Base-by-base conservation (phyloP, 2,329 filamentous ascomycete genomes). In the Cladosporium cucumerinum region DNA sequence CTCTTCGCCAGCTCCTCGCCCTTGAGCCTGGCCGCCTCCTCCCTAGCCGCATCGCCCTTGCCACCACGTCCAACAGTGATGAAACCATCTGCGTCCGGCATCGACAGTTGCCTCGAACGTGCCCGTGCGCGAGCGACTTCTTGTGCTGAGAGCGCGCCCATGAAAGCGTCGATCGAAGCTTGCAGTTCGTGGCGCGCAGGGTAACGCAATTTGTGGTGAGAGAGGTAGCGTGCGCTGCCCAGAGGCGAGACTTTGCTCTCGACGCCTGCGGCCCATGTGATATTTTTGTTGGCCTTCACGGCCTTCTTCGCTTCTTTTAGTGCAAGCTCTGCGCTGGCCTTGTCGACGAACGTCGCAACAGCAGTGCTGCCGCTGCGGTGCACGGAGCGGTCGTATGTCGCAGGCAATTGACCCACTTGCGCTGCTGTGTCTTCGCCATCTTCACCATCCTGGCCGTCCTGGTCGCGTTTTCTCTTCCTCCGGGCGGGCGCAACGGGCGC, bases 81-180 rank as follows among this genome's bases (percentile, higher is more conserved):
- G 76, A 99, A 99, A 1, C 95, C 95, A 77, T 99, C 95, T 73
- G 92, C 93, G 76, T 99, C 95, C 0, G 94, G 92, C 72, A 92
- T 88, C 70, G 90, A 89, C 66, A 91, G 87, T 67, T 89, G 81
- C 63, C 85, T 74, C 79, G 89, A 74, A 82, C 84, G 79, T 81
- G 88, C 69, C 73, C 84, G 70, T 82, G 88, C 78, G 82, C 89
- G 78, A 77, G 87, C 82, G 85, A 90, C 79, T 82, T 91, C 80
- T 74, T 85, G 80, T 83, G 90, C 77, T 28, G 78, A 76, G 80
- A 93, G 98, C n/a, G 87, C 82, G 25, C 86, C 85, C 84, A 98
- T 96, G 81, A 93, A 98, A 39, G 88, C 87, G 73, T 97, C 93
- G 26, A 97, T 89, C 4, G 87, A 85, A 46, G 82, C 80, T 73